Evolutionary conservation across 1,139 yeast genomes (phyloP).

Genomic region (Saccharomyces pastorianus): DNA sequence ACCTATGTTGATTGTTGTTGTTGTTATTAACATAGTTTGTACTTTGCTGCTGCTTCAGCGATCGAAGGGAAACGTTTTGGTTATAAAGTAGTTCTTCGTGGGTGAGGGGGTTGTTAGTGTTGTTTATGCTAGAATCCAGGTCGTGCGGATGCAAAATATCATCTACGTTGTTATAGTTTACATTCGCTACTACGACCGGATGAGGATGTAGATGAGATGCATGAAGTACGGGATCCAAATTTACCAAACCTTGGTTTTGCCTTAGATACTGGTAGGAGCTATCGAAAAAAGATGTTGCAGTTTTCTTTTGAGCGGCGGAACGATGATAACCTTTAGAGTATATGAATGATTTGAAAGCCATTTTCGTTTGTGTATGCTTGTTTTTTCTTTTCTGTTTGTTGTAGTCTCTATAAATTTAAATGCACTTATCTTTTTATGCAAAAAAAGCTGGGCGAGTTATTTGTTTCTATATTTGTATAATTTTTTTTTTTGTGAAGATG

Average conservation of each 20-base stretch:
- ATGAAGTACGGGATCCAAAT: background rate
- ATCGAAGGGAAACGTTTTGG: background rate
- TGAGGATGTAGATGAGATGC: conserved; percentile 1
- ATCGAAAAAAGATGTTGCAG: conserved; percentile 5
- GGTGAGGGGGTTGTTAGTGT: background rate
- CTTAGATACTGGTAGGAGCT: conserved; percentile 5
- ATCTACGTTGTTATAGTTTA: conserved; percentile 5
- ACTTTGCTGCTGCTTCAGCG: background rate
- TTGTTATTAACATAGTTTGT: background rate
- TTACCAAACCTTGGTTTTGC: background rate
- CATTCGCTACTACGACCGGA: conserved; percentile 6
- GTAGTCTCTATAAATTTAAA: background rate
- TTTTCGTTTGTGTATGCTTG: background rate
- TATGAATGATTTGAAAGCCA: conserved; percentile 7
- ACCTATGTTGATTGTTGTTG: background rate
- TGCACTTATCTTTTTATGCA: background rate
- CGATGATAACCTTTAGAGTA: conserved; percentile 4
- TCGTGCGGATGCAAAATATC: conserved; percentile 2
- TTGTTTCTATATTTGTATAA: background rate
- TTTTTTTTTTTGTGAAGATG: background rate
- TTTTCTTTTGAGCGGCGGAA: background rate
- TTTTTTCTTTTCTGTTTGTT: background rate
- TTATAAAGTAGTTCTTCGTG: background rate
- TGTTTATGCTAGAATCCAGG: background rate
- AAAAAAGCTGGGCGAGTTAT: background rate